Conservation (phyloP, 805 yeast genomes). For the Metschnikowia anglica region DNA sequence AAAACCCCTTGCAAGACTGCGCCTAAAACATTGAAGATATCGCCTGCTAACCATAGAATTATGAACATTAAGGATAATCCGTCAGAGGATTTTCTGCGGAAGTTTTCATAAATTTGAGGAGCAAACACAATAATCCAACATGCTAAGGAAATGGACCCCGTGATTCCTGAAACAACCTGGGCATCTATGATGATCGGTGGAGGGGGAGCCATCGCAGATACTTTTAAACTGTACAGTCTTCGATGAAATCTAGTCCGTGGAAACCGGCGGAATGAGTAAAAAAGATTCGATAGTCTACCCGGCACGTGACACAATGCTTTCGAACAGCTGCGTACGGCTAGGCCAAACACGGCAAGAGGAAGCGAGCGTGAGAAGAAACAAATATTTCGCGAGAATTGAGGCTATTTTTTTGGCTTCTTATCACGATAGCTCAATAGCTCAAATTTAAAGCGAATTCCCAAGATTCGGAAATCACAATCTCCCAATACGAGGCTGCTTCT, state of each 20-base stretch:
- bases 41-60: constrained; percentile 90
- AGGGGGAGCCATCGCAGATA: constrained; percentile 50
- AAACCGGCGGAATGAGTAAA: background rate
- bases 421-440: no score
- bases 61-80: constrained; percentile 87
- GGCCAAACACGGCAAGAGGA: no score
- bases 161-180: constrained; percentile 73
- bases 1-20: constrained; percentile 85
- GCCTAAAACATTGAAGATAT: constrained; percentile 89
- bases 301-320: no score
- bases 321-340: no score
- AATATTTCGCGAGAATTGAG: no score
- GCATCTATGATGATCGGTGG: constrained; percentile 66
- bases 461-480: no score
- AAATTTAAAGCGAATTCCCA: no score
- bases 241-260: no score
- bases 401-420: no score
- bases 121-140: constrained; percentile 98
- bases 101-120: constrained; percentile 93
- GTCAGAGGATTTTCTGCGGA: constrained; percentile 79
- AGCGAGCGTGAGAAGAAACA: no score
- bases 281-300: background rate
- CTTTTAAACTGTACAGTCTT: no score
- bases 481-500: no score
- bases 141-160: constrained; percentile 87